Evolutionary conservation across 306 rosid species (phyloP).

Genomic region (Crotalaria pallida): DNA sequence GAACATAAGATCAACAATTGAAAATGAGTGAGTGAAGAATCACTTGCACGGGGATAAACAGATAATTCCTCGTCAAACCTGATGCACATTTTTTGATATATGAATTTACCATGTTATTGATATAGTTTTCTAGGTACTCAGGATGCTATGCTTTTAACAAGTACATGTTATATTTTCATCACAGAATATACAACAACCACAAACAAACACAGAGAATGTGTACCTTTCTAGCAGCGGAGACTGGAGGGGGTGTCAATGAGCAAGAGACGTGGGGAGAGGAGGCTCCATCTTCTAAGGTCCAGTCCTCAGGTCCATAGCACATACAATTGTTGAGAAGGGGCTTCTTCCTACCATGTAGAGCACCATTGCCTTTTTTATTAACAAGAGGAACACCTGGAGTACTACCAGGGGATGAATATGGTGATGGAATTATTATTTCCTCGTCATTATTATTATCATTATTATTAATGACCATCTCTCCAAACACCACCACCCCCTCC

Average conservation of each 20-base stretch:
- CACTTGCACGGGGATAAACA: too few species aligned
- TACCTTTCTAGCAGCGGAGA: conserved; percentile 69
- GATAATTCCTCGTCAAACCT: too few species aligned
- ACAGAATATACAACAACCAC: too few species aligned
- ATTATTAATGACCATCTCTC: conserved; percentile 32
- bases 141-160: too few species aligned
- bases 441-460: not conserved
- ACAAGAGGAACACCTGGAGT: conserved; percentile 77
- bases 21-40: too few species aligned
- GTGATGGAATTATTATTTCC: conserved; percentile 34
- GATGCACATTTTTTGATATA: too few species aligned
- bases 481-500: not conserved
- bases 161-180: too few species aligned
- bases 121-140: too few species aligned
- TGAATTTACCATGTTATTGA: too few species aligned
- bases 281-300: conserved; percentile 67
- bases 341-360: conserved; percentile 34
- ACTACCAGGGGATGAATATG: conserved; percentile 64
- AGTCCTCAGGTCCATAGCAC: conserved; percentile 51
- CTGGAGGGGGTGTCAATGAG: conserved; percentile 54
- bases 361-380: conserved; percentile 39
- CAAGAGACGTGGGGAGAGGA: conserved; percentile 51
- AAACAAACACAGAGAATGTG: too few species aligned
- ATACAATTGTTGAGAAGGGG: conserved; percentile 54
- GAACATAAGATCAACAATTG: too few species aligned